A percentile compares a stretch with the other conserved stretches of the same genome.
Conservation (phyloP, 108 stramenopile species). For the Discostella stelligeroides region DNA sequence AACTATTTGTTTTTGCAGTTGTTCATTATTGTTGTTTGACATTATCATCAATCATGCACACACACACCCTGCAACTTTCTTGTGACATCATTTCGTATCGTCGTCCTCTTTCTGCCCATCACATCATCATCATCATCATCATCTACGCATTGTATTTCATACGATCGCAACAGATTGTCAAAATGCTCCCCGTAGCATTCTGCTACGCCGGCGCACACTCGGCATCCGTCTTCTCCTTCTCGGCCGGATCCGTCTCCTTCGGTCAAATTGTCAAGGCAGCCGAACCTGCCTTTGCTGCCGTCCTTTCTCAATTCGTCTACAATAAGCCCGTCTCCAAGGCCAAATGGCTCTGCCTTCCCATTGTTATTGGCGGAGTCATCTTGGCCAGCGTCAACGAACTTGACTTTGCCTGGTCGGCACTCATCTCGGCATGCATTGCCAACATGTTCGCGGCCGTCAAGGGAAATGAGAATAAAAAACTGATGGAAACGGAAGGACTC, state of each 20-base stretch:
- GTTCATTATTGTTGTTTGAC: background rate
- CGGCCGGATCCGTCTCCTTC: slow-evolving; percentile 64
- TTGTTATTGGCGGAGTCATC: slow-evolving; percentile 67
- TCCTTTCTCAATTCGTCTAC: slow-evolving; percentile 64
- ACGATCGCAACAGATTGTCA: slow-evolving; percentile 59
- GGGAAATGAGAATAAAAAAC: slow-evolving; percentile 68
- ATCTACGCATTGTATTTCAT: too few relatives aligned
- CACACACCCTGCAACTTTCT: background rate
- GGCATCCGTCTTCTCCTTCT: slow-evolving; percentile 64
- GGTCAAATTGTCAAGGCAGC: slow-evolving; percentile 76
- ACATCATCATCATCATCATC: too few relatives aligned
- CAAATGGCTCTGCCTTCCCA: slow-evolving; percentile 68
- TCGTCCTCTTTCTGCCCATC: too few relatives aligned
- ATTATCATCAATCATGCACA: background rate
- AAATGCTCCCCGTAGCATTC: slow-evolving; percentile 67
- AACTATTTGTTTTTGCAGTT: background rate
- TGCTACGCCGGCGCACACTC: slow-evolving; percentile 65
- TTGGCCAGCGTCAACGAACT: slow-evolving; percentile 64
- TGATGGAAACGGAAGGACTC: slow-evolving; percentile 66
- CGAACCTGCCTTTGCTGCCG: slow-evolving; percentile 69
- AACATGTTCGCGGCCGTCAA: slow-evolving; percentile 65
- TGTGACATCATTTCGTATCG: too few relatives aligned
- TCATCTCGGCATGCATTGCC: slow-evolving; percentile 56
- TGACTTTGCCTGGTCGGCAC: slow-evolving; percentile 59
- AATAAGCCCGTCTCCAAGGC: slow-evolving; percentile 57